Percentiles rank a stretch among this genome's conserved stretches.
phyloP scores from a whole-genome alignment of 2,329 filamentous ascomycete species.

The Teratosphaeria gauchensis region DNA sequence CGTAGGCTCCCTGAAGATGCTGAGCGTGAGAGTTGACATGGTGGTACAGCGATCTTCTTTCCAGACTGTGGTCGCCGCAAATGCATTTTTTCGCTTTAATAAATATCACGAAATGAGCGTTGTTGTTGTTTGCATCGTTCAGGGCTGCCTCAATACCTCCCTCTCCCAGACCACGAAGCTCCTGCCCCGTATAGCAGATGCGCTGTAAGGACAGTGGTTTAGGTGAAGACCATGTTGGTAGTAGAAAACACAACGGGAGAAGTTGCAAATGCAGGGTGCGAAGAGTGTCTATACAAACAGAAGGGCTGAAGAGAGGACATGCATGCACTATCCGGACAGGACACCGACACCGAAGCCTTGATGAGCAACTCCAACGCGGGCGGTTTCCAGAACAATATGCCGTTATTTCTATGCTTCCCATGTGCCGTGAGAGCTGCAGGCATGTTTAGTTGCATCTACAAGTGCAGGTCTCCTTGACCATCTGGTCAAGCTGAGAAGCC shows the following conservation, averaged over 20 bases:
- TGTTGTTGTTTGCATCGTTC: not conserved
- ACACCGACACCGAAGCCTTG: not conserved
- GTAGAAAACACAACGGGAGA: not conserved
- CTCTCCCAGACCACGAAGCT: not conserved
- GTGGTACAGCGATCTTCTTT: not conserved
- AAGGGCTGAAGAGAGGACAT: not conserved
- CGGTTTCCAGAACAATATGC: not conserved
- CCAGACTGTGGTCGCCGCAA: not conserved
- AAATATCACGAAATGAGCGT: not conserved
- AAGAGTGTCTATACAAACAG: not conserved
- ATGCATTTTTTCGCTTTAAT: not conserved
- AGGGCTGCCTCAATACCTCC: not conserved
- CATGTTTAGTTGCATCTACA: not conserved
- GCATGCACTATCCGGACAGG: not conserved
- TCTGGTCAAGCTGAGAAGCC: not conserved
- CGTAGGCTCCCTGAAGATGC: not conserved
- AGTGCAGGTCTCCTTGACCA: not conserved
- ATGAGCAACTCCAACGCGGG: not conserved
- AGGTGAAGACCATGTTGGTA: not conserved
- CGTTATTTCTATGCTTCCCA: not conserved
- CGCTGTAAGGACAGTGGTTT: not conserved
- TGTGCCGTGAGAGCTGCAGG: not conserved
- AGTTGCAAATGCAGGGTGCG: not conserved
- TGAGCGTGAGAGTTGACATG: not conserved
- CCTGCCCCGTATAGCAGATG: not conserved